Conservation (phyloP, 345 rosid genomes). For the Bruguiera sexangula region DNA sequence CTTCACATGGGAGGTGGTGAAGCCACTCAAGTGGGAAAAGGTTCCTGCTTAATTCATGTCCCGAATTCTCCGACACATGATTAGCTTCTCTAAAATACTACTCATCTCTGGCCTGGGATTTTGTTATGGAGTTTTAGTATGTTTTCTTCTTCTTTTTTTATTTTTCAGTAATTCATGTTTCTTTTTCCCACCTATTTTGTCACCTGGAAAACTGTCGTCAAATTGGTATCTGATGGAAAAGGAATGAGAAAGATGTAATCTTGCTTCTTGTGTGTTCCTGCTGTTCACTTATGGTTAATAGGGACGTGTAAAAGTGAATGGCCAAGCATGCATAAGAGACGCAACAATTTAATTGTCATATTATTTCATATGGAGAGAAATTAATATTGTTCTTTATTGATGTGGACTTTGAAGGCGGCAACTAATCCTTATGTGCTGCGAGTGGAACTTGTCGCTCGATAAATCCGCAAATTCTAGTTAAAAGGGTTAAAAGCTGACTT, state of each 20-base stretch:
- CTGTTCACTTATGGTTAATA: not conserved
- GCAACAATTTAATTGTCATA: not conserved
- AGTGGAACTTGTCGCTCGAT: too few species aligned
- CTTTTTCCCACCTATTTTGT: too few species aligned
- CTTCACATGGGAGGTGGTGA: slow-evolving; percentile 67
- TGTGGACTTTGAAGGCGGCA: too few species aligned
- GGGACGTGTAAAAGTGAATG: not conserved
- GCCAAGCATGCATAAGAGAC: not conserved
- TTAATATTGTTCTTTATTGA: too few species aligned
- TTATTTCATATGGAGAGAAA: not conserved
- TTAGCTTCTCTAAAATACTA: not conserved
- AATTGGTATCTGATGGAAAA: not conserved
- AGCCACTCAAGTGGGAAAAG: slow-evolving; percentile 50
- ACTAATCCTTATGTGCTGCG: too few species aligned
- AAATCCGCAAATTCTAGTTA: too few species aligned
- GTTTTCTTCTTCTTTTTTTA: not conserved
- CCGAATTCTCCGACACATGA: not conserved
- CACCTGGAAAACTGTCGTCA: not conserved
- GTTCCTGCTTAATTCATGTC: slow-evolving; percentile 28
- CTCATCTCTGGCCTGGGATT: not conserved
- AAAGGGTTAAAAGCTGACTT: too few species aligned
- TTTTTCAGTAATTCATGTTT: not conserved
- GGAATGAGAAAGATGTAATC: not conserved
- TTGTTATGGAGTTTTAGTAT: not conserved
- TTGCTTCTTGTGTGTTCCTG: not conserved